These are phyloP conservation scores for Cornus controversa DNA, from an alignment of 148 eudicot species.

Conservation along the genomic window DNA sequence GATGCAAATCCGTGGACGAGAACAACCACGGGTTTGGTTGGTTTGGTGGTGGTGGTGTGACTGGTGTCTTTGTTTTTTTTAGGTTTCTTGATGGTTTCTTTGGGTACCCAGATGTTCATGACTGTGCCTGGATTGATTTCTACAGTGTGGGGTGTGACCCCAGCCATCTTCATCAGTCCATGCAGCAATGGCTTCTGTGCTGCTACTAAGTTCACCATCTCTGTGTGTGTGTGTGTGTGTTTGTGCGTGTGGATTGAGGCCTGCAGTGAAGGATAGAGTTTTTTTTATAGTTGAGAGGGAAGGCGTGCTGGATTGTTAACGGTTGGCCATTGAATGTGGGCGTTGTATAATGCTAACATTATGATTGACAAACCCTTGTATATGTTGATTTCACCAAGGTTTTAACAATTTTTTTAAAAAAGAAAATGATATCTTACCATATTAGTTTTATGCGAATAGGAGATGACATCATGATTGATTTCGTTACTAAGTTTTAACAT, in stretches of 20 bases:
- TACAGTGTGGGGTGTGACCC: conserved; percentile 54
- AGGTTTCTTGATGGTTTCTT: conserved; percentile 42
- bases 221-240: too few relatives aligned
- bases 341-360: too few relatives aligned
- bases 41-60: conserved; percentile 16
- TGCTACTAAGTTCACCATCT: conserved; percentile 87
- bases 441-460: too few relatives aligned
- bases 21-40: conserved; percentile 67
- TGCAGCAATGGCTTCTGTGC: conserved; percentile 67
- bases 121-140: conserved; percentile 69
- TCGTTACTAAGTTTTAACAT: too few relatives aligned
- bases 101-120: conserved; percentile 85
- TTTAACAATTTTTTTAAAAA: too few relatives aligned
- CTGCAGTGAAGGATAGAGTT: not conserved
- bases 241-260: not conserved
- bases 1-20: conserved; percentile 90
- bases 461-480: too few relatives aligned
- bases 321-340: conserved; percentile 11
- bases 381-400: too few relatives aligned
- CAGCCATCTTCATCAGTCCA: conserved; percentile 78
- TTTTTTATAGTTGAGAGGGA: too few relatives aligned
- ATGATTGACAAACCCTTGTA: too few relatives aligned
- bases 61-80: conserved; percentile 4
- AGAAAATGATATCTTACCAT: too few relatives aligned
- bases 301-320: conserved; percentile 33